These are phyloP conservation scores for Umbilicus rupestris DNA, from an alignment of 164 flowering plant species.

Conservation along the genomic window DNA sequence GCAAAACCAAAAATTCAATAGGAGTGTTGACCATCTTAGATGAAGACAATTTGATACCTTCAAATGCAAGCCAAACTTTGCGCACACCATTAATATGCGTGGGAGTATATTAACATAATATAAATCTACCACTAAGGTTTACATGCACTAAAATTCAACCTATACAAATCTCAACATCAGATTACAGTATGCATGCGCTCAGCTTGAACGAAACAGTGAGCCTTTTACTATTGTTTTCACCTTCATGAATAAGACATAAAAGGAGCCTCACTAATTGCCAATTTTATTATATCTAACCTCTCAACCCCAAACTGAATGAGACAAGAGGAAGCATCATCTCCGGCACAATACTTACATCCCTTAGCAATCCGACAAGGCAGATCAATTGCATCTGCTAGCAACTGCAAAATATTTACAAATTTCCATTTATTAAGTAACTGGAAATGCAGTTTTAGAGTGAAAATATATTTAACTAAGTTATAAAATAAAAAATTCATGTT, in stretches of 20 bases:
- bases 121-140: background rate
- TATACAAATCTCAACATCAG: background rate
- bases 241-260: background rate
- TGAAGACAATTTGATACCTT: constrained; percentile 71
- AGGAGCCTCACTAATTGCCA: too few relatives aligned
- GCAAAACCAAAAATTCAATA: background rate
- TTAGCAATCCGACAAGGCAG: constrained; percentile 92
- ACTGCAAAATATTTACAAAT: constrained; percentile 31
- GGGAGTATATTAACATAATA: background rate
- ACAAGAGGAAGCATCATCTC: constrained; percentile 82
- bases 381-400: constrained; percentile 78
- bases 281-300: constrained; percentile 29
- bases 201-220: background rate
- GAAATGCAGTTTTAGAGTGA: background rate
- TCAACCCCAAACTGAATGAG: constrained; percentile 76
- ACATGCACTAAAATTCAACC: background rate
- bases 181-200: background rate
- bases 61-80: too few relatives aligned
- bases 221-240: background rate
- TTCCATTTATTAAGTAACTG: background rate
- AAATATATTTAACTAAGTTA: too few relatives aligned
- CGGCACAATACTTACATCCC: constrained; percentile 81
- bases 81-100: too few relatives aligned
- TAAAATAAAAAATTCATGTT: too few relatives aligned
- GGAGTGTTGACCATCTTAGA: constrained; percentile 19